These are phyloP conservation scores for Spergularia azorica DNA, from an alignment of 179 eudicot genomes.

Conservation along the genomic window DNA sequence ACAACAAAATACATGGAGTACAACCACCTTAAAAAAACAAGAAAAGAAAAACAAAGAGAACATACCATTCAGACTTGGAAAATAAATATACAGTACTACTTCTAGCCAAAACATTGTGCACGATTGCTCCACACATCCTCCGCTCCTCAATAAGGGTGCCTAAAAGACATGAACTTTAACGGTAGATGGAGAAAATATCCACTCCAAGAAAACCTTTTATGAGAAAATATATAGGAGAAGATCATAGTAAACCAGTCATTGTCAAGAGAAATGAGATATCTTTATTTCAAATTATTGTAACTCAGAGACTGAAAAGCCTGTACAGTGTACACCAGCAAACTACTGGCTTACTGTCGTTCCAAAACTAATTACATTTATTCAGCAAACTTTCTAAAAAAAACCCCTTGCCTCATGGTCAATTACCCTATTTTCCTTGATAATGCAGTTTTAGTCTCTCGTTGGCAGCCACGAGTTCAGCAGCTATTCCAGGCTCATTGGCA, in stretches of 20 bases:
- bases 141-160: too few relatives aligned
- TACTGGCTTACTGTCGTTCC: constrained; percentile 1
- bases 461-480: constrained; percentile 92
- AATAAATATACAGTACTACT: too few relatives aligned
- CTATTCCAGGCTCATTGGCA: constrained; percentile 81
- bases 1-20: too few relatives aligned
- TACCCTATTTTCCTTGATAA: constrained; percentile 41
- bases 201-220: too few relatives aligned
- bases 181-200: too few relatives aligned
- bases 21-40: too few relatives aligned
- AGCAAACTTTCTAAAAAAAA: not conserved
- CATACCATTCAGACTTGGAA: too few relatives aligned
- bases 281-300: not conserved
- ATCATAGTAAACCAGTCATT: not conserved
- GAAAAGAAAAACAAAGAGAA: too few relatives aligned
- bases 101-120: too few relatives aligned
- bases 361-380: constrained; percentile 5
- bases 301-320: not conserved
- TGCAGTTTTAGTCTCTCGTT: constrained; percentile 71
- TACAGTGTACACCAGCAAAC: constrained; percentile 2
- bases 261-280: not conserved
- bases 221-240: not conserved
- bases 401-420: not conserved
- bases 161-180: too few relatives aligned
- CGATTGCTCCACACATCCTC: too few relatives aligned